A percentile compares a stretch with the other conserved stretches of the same genome.
These are phyloP conservation scores for Omphalea diandra DNA, from an alignment of 441 rosid genomes.

Conservation along the genomic window DNA sequence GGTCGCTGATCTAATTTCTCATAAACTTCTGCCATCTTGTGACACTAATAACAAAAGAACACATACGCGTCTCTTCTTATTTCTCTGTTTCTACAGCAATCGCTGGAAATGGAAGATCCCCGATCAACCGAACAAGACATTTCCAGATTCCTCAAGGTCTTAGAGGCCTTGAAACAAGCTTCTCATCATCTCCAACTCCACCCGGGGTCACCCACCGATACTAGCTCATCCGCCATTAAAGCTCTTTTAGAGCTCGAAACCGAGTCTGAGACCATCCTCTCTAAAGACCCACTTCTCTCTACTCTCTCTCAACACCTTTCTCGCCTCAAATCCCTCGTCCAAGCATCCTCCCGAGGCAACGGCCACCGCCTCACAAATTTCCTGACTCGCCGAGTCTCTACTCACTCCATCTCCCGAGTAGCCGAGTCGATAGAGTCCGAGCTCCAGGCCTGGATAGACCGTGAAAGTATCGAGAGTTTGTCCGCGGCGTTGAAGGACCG, in stretches of 20 bases:
- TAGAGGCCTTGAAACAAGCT: slow-evolving; percentile 65
- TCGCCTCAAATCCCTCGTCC: slow-evolving; percentile 40
- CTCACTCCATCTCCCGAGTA: slow-evolving; percentile 39
- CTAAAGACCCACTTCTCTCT: slow-evolving; percentile 48
- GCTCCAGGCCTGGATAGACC: slow-evolving; percentile 74
- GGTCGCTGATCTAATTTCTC: background rate
- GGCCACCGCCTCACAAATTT: slow-evolving; percentile 25
- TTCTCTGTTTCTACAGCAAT: background rate
- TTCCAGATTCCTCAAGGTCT: slow-evolving; percentile 39
- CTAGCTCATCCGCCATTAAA: slow-evolving; percentile 46
- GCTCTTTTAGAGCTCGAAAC: slow-evolving; percentile 59
- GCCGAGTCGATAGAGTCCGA: slow-evolving; percentile 48
- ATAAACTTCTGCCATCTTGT: too few relatives aligned
- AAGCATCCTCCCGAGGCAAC: slow-evolving; percentile 22
- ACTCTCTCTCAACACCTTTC: slow-evolving; percentile 44
- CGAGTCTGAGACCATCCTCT: slow-evolving; percentile 48
- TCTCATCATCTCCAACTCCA: slow-evolving; percentile 51
- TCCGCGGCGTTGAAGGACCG: slow-evolving; percentile 32
- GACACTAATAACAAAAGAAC: too few relatives aligned
- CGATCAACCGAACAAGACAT: slow-evolving; percentile 22
- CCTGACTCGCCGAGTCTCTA: slow-evolving; percentile 31
- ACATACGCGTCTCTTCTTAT: background rate
- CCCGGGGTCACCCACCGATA: slow-evolving; percentile 31
- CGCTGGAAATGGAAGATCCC: slow-evolving; percentile 46
- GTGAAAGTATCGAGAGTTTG: slow-evolving; percentile 51